Base-by-base conservation (phyloP, 1,139 yeast genomes). In the Groenewaldozyma auringiensis region DNA sequence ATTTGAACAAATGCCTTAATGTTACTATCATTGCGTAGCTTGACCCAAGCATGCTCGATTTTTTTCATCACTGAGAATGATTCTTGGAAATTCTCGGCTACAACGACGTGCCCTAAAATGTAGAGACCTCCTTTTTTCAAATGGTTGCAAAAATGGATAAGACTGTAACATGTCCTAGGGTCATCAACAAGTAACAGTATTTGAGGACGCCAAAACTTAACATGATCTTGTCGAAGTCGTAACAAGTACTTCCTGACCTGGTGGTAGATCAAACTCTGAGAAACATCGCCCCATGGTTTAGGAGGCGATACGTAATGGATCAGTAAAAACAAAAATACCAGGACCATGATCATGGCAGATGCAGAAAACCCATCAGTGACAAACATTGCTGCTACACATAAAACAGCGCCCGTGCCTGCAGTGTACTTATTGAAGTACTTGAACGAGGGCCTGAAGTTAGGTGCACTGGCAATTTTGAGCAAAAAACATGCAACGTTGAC, bases 201-300 rank as follows among this genome's bases (percentile, higher is more conserved):
- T 62, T 92, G 98, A 0, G 98, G 98, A 54, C 98, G 74, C 98
- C 98, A 92, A 60, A 87, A 89, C 64, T 92, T 92, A 43, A 92
- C 96, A 61, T 92, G 94, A 58, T 92, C 95, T 54, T 87, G 86
- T 50, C 87, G 78, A 40, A 92, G 71, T 45, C 95, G 71, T 45
- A 88, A 68, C 40, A 92, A 69, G 59, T 92, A 92, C 61, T 92
- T 92, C 51, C 98, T 72, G 3, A 92, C 97, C 64, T 92, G 98
- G 60, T 92, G 98, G 63, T 92, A 92, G 45, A 92, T 89, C 52
- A 92, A 72, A 41, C 88, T 78, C 65, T 92, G 97, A 1, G 97
- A 88, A 22, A 92, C 96, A 66, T 92, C 98, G 31, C 98, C 98
- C 86, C 96, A 92, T 34, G 88, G 83, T 62, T 87, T 88, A 3